A percentile compares a stretch with the other conserved stretches of the same genome.
These are phyloP conservation scores for Leccinum glutinopallens DNA, from an alignment of 1,284 basidiomycete genomes.

Conservation along the genomic window DNA sequence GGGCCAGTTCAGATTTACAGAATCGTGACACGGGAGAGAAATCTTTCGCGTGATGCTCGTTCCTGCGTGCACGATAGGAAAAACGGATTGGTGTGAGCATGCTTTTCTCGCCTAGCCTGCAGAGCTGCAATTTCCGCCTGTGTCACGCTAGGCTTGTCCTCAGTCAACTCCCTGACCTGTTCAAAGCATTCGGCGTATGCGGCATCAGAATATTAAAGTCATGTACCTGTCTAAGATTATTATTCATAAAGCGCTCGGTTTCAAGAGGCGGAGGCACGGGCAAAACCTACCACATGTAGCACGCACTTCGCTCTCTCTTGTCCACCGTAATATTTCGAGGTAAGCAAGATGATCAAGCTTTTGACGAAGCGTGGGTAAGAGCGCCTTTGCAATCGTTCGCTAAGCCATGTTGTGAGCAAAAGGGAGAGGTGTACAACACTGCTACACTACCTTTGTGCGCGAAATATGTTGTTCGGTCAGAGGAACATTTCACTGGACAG, in stretches of 20 bases:
- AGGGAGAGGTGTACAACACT: conserved; percentile 6
- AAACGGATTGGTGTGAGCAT: conserved; percentile 67
- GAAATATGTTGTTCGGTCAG: conserved; percentile 42
- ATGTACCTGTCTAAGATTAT: conserved; percentile 78
- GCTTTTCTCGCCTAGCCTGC: conserved; percentile 57
- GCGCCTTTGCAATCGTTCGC: conserved; percentile 67
- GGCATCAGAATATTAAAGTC: conserved; percentile 88
- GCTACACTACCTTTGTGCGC: conserved; percentile 57
- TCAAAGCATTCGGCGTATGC: conserved; percentile 84
- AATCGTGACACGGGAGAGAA: conserved; percentile 85
- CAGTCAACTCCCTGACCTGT: conserved; percentile 66
- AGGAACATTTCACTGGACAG: too few species aligned
- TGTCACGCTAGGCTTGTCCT: conserved; percentile 49
- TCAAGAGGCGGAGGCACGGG: conserved; percentile 12
- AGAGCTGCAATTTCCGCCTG: conserved; percentile 50
- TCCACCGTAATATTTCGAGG: conserved; percentile 66
- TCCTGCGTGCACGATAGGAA: conserved; percentile 71
- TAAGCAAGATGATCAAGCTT: conserved; percentile 72
- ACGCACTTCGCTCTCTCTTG: conserved; percentile 76
- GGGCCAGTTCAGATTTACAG: conserved; percentile 61
- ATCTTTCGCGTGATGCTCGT: conserved; percentile 65
- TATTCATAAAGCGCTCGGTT: conserved; percentile 7
- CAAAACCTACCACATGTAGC: conserved; percentile 75
- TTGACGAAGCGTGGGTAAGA: conserved; percentile 67
- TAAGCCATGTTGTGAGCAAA: conserved; percentile 32